Evolutionary conservation across 495 filamentous ascomycete species (phyloP).

Genomic region (Pyronema domesticum): DNA sequence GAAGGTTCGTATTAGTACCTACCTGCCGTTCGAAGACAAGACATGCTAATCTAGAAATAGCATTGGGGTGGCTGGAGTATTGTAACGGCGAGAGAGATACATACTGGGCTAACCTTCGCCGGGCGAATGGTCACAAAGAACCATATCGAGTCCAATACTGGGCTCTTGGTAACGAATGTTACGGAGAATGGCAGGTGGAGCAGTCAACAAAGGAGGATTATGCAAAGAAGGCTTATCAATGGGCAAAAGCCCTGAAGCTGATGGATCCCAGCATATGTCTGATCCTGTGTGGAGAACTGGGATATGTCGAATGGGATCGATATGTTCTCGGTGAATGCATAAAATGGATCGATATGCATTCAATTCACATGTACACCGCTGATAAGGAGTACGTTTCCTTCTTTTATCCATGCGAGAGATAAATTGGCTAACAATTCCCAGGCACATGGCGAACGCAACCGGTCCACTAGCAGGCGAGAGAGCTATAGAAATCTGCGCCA

Average conservation of each 20-base stretch:
- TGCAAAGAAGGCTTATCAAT: conserved; percentile 57
- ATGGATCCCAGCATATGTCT: conserved; percentile 48
- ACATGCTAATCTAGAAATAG: conserved; percentile 19
- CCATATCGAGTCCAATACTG: conserved; percentile 51
- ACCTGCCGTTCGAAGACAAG: background rate
- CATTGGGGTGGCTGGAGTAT: conserved; percentile 64
- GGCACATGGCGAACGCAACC: conserved; percentile 42
- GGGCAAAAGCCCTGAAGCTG: conserved; percentile 64
- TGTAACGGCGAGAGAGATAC: conserved; percentile 57
- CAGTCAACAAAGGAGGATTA: conserved; percentile 61
- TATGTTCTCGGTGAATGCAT: conserved; percentile 54
- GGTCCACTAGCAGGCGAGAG: conserved; percentile 55
- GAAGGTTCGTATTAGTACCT: conserved; percentile 33
- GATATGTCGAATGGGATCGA: conserved; percentile 43
- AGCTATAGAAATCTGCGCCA: conserved; percentile 50
- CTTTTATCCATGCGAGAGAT: background rate
- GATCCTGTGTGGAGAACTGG: conserved; percentile 55
- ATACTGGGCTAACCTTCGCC: conserved; percentile 58
- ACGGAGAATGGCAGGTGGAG: conserved; percentile 63
- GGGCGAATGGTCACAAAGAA: conserved; percentile 50
- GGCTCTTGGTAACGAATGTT: conserved; percentile 52
- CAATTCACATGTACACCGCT: conserved; percentile 49
- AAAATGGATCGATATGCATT: conserved; percentile 49
- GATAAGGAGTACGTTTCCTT: conserved; percentile 24
- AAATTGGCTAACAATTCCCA: conserved; percentile 7